These are phyloP conservation scores for Aspergillus funiculosus DNA, from an alignment of 495 filamentous ascomycete species.

Conservation along the genomic window DNA sequence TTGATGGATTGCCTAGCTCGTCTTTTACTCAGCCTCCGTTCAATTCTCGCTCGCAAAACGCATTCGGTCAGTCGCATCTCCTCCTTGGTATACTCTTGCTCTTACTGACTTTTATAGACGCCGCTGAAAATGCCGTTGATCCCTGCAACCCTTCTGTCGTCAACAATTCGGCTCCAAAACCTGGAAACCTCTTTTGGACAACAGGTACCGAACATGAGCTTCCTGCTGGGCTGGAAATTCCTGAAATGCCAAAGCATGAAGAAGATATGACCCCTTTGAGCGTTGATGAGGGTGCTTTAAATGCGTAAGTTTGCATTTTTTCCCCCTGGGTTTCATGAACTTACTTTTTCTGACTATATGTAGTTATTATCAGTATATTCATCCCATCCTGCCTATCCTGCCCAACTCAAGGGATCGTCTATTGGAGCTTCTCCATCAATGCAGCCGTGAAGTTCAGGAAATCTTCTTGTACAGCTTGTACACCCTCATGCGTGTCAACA, in stretches of 20 bases:
- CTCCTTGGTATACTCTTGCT: conserved; percentile 3
- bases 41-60: conserved; percentile 39
- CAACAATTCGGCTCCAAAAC: conserved; percentile 28
- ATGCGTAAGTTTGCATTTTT: conserved; percentile 29
- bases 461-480: conserved; percentile 68
- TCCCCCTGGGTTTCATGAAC: background rate
- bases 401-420: conserved; percentile 59
- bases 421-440: conserved; percentile 54
- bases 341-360: conserved; percentile 17
- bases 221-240: conserved; percentile 32
- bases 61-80: conserved; percentile 26
- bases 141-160: conserved; percentile 32
- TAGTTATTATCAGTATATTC: conserved; percentile 67
- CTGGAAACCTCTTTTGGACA: conserved; percentile 38
- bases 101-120: conserved; percentile 28
- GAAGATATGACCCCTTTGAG: conserved; percentile 38
- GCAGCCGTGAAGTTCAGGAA: conserved; percentile 56
- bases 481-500: conserved; percentile 37
- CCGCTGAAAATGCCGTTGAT: conserved; percentile 40
- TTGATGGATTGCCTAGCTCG: conserved; percentile 44
- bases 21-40: conserved; percentile 43
- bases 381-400: conserved; percentile 69
- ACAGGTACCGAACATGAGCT: conserved; percentile 35
- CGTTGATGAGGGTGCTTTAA: conserved; percentile 42
- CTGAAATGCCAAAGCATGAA: conserved; percentile 34